Conservation (phyloP, 2,329 filamentous ascomycete genomes). For the Alternaria metachromatica region DNA sequence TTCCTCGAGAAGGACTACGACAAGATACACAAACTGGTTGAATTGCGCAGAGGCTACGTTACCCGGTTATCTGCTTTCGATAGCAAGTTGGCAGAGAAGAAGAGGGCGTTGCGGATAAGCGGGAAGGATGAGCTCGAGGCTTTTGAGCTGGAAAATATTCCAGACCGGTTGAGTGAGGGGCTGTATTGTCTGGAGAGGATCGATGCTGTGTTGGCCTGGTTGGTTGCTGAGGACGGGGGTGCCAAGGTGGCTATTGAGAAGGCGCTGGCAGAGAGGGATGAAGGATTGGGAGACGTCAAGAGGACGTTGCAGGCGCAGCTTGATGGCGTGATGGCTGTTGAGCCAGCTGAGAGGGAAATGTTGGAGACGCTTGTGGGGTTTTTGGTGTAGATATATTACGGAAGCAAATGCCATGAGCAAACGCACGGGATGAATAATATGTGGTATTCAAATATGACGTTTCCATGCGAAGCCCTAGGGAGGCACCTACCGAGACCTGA, state of each 20-base stretch:
- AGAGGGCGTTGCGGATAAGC: constrained; percentile 61
- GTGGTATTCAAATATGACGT: not conserved
- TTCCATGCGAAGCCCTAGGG: not conserved
- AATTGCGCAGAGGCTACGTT: constrained; percentile 74
- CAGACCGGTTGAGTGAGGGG: constrained; percentile 79
- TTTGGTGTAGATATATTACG: constrained; percentile 20
- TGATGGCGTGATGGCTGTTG: constrained; percentile 61
- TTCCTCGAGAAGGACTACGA: constrained; percentile 95
- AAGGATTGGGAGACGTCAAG: constrained; percentile 68
- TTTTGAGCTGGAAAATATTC: constrained; percentile 74
- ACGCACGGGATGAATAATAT: not conserved
- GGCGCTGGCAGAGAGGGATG: constrained; percentile 71
- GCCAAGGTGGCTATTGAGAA: constrained; percentile 69
- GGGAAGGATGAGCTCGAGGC: constrained; percentile 67
- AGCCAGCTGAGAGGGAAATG: constrained; percentile 68
- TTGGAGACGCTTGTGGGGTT: constrained; percentile 61
- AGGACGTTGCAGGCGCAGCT: constrained; percentile 74
- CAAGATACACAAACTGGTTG: constrained; percentile 77
- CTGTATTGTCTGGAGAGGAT: constrained; percentile 82
- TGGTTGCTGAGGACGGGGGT: constrained; percentile 85
- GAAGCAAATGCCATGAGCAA: not conserved
- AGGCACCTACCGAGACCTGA: not conserved
- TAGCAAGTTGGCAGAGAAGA: constrained; percentile 65
- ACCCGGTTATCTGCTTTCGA: constrained; percentile 69
- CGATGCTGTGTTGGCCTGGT: constrained; percentile 87